Conservation (phyloP, 176 grass and related monocot genomes). For the Aegilops tauschii region DNA sequence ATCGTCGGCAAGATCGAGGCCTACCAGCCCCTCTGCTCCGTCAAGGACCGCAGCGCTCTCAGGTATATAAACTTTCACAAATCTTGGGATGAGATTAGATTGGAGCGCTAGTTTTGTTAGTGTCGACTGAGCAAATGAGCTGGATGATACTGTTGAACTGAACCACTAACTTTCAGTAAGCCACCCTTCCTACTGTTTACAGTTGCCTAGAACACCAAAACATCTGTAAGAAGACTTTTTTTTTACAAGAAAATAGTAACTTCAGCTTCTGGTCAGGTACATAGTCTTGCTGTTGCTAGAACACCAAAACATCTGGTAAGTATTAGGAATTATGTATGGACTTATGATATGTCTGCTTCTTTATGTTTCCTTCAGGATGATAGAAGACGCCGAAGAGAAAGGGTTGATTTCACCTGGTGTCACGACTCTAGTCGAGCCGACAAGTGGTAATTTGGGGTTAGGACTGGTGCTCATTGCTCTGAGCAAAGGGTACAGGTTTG, state of each 20-base stretch:
- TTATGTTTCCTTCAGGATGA: background rate
- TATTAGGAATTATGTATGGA: background rate
- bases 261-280: background rate
- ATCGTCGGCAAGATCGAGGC: conserved; percentile 67
- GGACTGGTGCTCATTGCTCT: background rate
- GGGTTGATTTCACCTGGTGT: conserved; percentile 4
- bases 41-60: conserved; percentile 73
- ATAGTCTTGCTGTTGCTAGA: background rate
- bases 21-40: conserved; percentile 80
- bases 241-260: background rate
- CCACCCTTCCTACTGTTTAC: background rate
- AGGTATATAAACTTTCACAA: conserved; percentile 20
- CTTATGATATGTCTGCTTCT: background rate
- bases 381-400: conserved; percentile 11
- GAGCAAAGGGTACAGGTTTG: conserved; percentile 9
- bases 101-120: background rate
- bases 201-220: no score
- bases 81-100: background rate
- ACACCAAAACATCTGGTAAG: background rate
- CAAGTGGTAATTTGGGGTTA: background rate
- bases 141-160: background rate
- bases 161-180: background rate
- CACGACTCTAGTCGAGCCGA: background rate
- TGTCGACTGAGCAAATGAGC: background rate
- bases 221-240: no score